Evolutionary conservation across 352 stramenopile genomes (phyloP).

Genomic region (Aphanomyces astaci): DNA sequence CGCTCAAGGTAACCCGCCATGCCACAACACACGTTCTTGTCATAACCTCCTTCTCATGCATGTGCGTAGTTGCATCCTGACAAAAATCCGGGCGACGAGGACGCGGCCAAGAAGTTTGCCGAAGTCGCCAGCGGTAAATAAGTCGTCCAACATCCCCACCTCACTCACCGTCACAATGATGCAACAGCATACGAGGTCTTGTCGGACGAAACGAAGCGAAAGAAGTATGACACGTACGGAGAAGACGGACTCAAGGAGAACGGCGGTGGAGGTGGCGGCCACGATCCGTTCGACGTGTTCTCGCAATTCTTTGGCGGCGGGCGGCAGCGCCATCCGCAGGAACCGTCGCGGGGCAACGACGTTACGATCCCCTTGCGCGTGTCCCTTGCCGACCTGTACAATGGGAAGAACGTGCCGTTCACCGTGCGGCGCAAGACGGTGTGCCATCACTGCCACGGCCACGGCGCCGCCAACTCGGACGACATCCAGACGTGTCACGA

Average conservation of each 20-base stretch:
- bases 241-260: conserved; percentile 72
- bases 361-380: conserved; percentile 87
- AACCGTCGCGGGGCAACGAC: conserved; percentile 56
- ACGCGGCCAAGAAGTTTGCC: conserved; percentile 81
- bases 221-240: conserved; percentile 87
- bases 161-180: conserved; percentile 23
- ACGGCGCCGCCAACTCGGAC: conserved; percentile 84
- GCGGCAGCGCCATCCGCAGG: conserved; percentile 35
- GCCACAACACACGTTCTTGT: neutral
- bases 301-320: conserved; percentile 68
- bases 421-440: conserved; percentile 89
- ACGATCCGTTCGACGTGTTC: conserved; percentile 75
- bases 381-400: conserved; percentile 95
- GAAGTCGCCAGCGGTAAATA: conserved; percentile 61
- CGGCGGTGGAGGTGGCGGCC: conserved; percentile 34
- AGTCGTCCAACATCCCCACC: neutral
- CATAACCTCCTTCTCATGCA: neutral
- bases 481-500: conserved; percentile 85
- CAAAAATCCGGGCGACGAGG: conserved; percentile 83
- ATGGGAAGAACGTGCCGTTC: conserved; percentile 91
- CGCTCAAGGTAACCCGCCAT: conserved; percentile 53
- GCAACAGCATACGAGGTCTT: conserved; percentile 83
- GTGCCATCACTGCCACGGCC: conserved; percentile 91
- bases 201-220: conserved; percentile 82
- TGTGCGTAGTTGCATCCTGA: conserved; percentile 70